A percentile compares a stretch with the other conserved stretches of the same genome.
Conservation (phyloP, 2,329 filamentous ascomycete genomes). For the Cordyceps farinosa region DNA sequence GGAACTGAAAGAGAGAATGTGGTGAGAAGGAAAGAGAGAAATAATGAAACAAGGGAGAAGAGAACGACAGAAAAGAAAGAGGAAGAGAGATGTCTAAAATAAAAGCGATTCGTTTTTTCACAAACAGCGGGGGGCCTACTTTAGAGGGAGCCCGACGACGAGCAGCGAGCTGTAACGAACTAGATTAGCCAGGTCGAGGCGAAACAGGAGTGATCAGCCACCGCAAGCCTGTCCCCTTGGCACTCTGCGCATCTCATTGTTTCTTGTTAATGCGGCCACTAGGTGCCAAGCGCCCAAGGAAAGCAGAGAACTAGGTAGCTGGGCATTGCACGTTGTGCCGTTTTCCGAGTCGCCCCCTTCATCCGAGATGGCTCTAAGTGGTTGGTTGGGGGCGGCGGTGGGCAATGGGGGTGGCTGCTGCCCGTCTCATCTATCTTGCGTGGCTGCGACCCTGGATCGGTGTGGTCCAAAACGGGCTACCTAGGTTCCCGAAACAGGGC, state of each 20-base stretch:
- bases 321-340: not conserved
- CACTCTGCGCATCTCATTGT: slow-evolving; percentile 3
- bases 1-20: slow-evolving; percentile 27
- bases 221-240: slow-evolving; percentile 9
- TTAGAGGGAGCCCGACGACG: not conserved
- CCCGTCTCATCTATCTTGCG: slow-evolving; percentile 12
- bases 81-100: slow-evolving; percentile 20
- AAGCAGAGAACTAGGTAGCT: not conserved
- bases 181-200: slow-evolving; percentile 3
- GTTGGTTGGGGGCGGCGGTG: not conserved
- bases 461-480: slow-evolving; percentile 8
- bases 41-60: slow-evolving; percentile 26
- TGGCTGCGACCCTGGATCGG: not conserved
- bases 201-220: slow-evolving; percentile 17
- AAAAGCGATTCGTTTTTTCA: not conserved
- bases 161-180: slow-evolving; percentile 11
- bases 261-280: not conserved
- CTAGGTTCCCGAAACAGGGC: slow-evolving; percentile 8
- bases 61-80: slow-evolving; percentile 23
- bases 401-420: not conserved
- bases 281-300: too few relatives aligned
- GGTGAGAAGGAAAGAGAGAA: slow-evolving; percentile 27
- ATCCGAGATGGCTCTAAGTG: not conserved
- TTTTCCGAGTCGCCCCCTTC: not conserved
- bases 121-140: slow-evolving; percentile 3